Evolutionary conservation across 495 filamentous ascomycete species (phyloP).

Genomic region (Elasticomyces elasticus): DNA sequence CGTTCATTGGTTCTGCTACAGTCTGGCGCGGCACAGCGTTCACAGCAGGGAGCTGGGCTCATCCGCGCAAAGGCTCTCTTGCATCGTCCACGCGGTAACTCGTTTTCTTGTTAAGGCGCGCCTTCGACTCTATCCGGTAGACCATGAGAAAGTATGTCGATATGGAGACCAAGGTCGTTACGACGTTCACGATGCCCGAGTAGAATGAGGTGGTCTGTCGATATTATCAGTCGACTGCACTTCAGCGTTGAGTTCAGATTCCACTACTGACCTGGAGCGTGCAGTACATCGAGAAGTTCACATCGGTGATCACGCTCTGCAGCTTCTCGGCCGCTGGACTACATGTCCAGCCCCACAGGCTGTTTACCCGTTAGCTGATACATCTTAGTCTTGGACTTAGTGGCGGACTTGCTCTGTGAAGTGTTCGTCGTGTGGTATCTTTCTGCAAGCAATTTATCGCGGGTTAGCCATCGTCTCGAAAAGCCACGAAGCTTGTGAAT

Average conservation of each 20-base stretch:
- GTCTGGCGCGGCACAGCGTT: too few relatives aligned
- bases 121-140: conserved; percentile 24
- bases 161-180: conserved; percentile 19
- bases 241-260: too few relatives aligned
- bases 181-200: conserved; percentile 25
- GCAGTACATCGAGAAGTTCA: conserved; percentile 29
- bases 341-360: conserved; percentile 35
- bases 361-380: too few relatives aligned
- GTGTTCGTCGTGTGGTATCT: too few relatives aligned
- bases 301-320: conserved; percentile 25
- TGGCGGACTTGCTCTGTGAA: too few relatives aligned
- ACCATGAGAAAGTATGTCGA: conserved; percentile 23
- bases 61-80: conserved; percentile 1
- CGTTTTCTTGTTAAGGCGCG: background rate
- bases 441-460: conserved; percentile 11
- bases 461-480: background rate
- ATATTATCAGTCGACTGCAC: background rate
- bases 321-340: conserved; percentile 24
- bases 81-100: background rate
- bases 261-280: conserved; percentile 27
- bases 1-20: too few relatives aligned
- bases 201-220: conserved; percentile 25
- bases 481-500: background rate
- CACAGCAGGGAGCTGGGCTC: too few relatives aligned
- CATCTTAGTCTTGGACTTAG: too few relatives aligned